These are phyloP conservation scores for Heliamphora pulchella DNA, from an alignment of 179 eudicot species.

Conservation along the genomic window DNA sequence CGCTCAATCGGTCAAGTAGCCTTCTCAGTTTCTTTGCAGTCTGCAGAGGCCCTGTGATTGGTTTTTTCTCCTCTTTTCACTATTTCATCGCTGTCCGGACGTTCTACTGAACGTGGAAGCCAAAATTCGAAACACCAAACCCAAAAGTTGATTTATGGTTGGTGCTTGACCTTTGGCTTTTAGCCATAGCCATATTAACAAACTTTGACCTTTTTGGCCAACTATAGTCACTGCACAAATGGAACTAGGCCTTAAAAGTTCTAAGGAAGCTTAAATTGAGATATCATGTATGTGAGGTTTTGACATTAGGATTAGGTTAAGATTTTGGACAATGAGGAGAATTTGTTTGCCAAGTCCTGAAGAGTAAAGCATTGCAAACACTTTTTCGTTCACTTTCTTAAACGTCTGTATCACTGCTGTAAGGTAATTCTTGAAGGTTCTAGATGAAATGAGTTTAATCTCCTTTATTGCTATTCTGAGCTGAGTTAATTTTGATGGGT, in stretches of 20 bases:
- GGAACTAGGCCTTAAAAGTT: too few species aligned
- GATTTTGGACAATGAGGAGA: background rate
- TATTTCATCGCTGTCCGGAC: background rate
- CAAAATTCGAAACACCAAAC: too few species aligned
- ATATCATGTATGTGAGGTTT: background rate
- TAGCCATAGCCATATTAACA: too few species aligned
- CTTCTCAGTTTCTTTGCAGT: too few species aligned
- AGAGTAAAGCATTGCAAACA: background rate
- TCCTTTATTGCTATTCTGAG: conserved; percentile 3
- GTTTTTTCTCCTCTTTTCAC: background rate
- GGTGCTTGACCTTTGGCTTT: too few species aligned
- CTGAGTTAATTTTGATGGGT: background rate
- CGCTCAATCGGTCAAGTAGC: too few species aligned
- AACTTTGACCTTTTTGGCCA: too few species aligned
- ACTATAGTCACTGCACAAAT: too few species aligned
- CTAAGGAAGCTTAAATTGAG: too few species aligned
- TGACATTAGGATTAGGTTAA: background rate
- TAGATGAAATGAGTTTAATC: background rate
- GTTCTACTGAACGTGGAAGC: background rate
- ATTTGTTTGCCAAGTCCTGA: background rate
- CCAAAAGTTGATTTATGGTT: too few species aligned
- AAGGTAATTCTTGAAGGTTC: background rate
- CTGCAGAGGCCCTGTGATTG: too few species aligned
- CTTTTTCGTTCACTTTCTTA: background rate
- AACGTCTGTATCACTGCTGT: background rate